Base-by-base conservation (phyloP, 768 basidiomycete species). In the Psilocybe subaeruginosa region DNA sequence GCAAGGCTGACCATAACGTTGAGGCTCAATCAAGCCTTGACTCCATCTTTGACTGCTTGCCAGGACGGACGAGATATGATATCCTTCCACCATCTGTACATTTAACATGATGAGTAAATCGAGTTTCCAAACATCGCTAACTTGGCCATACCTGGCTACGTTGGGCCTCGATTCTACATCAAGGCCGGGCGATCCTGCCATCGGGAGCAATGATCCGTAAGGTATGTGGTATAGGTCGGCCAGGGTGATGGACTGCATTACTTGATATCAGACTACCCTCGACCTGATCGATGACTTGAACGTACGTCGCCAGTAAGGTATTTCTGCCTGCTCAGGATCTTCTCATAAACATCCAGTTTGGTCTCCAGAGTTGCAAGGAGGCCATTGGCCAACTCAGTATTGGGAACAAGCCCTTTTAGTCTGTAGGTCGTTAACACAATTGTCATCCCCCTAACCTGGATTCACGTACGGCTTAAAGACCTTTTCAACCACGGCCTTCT, bases 221-320 rank as follows among this genome's bases (percentile, higher is more conserved):
- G 81, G 80, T 17, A 83, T 64, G 60, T 83, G 79, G 65, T 77
- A 80, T 16, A 84, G 64, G 56, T 85, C 83, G 0, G 78, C 81
- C 5, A 85, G 72, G 2, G 82, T 82, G 0, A 80, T 2, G 30
- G 66, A 71, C 83, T 84, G 52, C 2, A 39, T 7, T 7, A 56
- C 45, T 16, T 31, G 0, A 37, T 19, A 19, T 17, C 45, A 41
- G 14, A 55, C 4, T 23, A 31, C 17, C 12, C 43, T 35, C 14
- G n/a, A n/a, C 14, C 14, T 11, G 30, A 33, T 49, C 31, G n/a
- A 17, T n/a, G 3, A 72, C 79, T 55, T 61, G 33, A 35, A 9
- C 33, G 6, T 35, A 83, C 86, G 63, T 85, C 74, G n/a, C 88
- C 87, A 29, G 82, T 82, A 5, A 87, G 70, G 64, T 86, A 88